Evolutionary conservation across 2,329 filamentous ascomycete species (phyloP).

Genomic region (Drechslera avenae): DNA sequence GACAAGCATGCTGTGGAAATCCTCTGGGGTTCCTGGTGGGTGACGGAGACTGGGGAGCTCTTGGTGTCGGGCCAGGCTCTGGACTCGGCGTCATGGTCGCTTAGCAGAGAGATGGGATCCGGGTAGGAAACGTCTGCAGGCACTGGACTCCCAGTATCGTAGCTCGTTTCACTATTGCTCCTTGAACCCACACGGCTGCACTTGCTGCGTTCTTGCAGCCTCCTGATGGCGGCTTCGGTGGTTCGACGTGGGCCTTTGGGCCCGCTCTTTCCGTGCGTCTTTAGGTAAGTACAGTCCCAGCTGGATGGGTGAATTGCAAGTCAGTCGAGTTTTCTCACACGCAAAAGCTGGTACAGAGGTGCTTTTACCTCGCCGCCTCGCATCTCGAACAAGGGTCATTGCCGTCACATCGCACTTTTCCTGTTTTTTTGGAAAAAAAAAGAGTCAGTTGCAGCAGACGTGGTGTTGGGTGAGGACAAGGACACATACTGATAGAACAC

Average conservation of each 20-base stretch:
- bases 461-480: not conserved
- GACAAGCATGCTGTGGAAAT: slow-evolving; percentile 42
- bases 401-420: slow-evolving; percentile 44
- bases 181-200: slow-evolving; percentile 28
- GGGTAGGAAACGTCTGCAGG: slow-evolving; percentile 34
- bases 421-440: not conserved
- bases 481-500: slow-evolving; percentile 36
- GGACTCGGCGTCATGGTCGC: slow-evolving; percentile 24
- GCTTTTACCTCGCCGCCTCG: slow-evolving; percentile 23
- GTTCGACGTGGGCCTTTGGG: slow-evolving; percentile 44
- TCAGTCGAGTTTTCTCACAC: no score
- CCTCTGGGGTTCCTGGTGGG: slow-evolving; percentile 25
- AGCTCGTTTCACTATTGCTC: slow-evolving; percentile 42
- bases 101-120: slow-evolving; percentile 30
- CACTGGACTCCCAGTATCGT: slow-evolving; percentile 38
- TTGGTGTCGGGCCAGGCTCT: slow-evolving; percentile 35
- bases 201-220: slow-evolving; percentile 40
- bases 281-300: slow-evolving; percentile 47
- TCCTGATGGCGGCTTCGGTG: slow-evolving; percentile 42
- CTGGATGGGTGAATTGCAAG: slow-evolving; percentile 4
- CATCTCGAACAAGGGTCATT: slow-evolving; percentile 43
- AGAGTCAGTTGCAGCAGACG: slow-evolving; percentile 1
- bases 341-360: no score
- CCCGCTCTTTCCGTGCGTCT: slow-evolving; percentile 45
- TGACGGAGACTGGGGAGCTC: slow-evolving; percentile 22